Percentiles rank a stretch among this genome's conserved stretches.
Conservation (phyloP, 2,329 filamentous ascomycete species). For the Xylaria sp. region DNA sequence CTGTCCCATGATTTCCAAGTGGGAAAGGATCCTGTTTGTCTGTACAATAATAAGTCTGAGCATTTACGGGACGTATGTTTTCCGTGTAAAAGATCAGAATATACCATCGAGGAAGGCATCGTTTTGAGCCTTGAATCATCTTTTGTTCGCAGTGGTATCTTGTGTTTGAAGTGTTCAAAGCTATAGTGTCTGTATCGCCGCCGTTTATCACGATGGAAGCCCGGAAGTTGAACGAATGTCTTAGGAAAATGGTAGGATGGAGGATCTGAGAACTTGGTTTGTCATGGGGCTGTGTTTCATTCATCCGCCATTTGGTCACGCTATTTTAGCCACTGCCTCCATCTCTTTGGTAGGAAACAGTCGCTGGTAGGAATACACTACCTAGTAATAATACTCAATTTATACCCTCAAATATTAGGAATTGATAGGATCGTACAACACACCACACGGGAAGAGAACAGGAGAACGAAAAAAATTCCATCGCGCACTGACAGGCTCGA, state of each 20-base stretch:
- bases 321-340: neutral
- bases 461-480: neutral
- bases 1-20: conserved; percentile 36
- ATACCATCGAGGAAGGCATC: conserved; percentile 14
- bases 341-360: neutral
- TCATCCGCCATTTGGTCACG: neutral
- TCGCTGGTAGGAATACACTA: neutral
- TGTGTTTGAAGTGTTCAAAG: neutral
- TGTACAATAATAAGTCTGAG: conserved; percentile 45
- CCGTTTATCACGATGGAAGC: neutral
- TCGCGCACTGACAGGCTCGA: neutral
- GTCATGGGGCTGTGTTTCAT: neutral
- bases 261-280: neutral
- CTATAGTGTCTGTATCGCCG: neutral
- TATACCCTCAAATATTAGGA: neutral
- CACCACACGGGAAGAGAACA: neutral
- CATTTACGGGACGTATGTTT: conserved; percentile 39
- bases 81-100: conserved; percentile 24
- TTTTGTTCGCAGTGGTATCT: neutral
- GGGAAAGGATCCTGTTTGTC: conserved; percentile 40
- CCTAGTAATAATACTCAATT: neutral
- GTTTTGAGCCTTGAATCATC: neutral
- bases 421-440: neutral
- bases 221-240: neutral
- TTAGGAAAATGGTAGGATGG: neutral